These are phyloP conservation scores for Prasinococcaceae sp. DNA, from an alignment of 139 green algal genomes.

Conservation along the genomic window DNA sequence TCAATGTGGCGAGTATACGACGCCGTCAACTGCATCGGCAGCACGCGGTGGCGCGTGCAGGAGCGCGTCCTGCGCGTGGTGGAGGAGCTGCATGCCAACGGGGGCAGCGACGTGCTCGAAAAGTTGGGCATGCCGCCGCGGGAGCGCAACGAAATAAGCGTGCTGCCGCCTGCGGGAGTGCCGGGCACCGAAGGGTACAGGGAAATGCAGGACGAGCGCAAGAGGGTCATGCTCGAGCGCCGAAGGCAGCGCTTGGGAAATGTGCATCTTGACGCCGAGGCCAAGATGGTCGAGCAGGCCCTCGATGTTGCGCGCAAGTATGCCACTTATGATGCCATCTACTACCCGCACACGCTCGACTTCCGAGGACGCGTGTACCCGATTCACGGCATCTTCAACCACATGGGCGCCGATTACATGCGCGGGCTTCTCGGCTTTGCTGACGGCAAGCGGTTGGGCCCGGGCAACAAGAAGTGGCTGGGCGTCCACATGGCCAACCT, in stretches of 20 bases:
- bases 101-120: constrained; percentile 16
- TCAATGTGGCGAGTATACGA: constrained; percentile 47
- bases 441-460: constrained; percentile 46
- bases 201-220: not conserved
- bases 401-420: constrained; percentile 74
- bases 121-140: not conserved
- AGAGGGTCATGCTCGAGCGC: constrained; percentile 3
- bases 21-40: constrained; percentile 60
- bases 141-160: not conserved
- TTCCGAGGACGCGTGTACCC: constrained; percentile 92
- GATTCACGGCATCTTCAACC: constrained; percentile 84
- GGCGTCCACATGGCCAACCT: constrained; percentile 71
- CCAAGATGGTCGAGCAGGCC: no score
- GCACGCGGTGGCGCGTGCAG: constrained; percentile 41
- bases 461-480: constrained; percentile 61
- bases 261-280: constrained; percentile 33
- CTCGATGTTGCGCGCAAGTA: no score
- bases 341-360: constrained; percentile 84
- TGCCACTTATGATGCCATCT: constrained; percentile 58
- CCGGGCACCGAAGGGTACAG: not conserved
- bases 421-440: constrained; percentile 56
- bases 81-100: constrained; percentile 15
- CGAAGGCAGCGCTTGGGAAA: constrained; percentile 43
- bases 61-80: constrained; percentile 21
- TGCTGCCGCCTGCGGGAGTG: not conserved